phyloP scores from a whole-genome alignment of 2,329 filamentous ascomycete genomes.

The Gaeumannomyces tritici region DNA sequence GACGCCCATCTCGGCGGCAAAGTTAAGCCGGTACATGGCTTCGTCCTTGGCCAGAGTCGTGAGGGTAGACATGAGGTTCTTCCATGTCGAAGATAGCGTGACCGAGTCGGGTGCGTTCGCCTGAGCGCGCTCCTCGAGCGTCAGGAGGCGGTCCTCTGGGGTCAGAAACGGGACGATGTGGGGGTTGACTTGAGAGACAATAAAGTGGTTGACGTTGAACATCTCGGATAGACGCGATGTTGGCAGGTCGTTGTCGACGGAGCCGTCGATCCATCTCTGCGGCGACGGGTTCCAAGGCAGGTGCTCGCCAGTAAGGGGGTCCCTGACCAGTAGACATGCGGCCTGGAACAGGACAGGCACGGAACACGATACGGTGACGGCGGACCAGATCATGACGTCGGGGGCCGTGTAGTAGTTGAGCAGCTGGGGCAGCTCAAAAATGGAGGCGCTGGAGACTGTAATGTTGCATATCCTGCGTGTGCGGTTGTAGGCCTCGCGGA shows the following conservation, averaged over 20 bases:
- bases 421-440: slow-evolving; percentile 77
- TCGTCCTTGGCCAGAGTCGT: slow-evolving; percentile 71
- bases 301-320: slow-evolving; percentile 67
- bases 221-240: slow-evolving; percentile 85
- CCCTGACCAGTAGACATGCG: slow-evolving; percentile 71
- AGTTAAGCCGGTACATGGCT: slow-evolving; percentile 68
- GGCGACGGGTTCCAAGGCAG: slow-evolving; percentile 79
- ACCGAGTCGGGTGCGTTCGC: not conserved
- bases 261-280: slow-evolving; percentile 86
- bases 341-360: slow-evolving; percentile 80
- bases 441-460: slow-evolving; percentile 77
- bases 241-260: slow-evolving; percentile 86
- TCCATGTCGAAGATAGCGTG: slow-evolving; percentile 2
- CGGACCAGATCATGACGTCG: slow-evolving; percentile 93
- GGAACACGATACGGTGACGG: slow-evolving; percentile 91
- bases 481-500: slow-evolving; percentile 93
- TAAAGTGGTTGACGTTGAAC: slow-evolving; percentile 98
- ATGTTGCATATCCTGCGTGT: slow-evolving; percentile 89
- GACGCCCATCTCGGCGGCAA: slow-evolving; percentile 70
- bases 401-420: slow-evolving; percentile 91
- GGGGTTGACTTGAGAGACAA: slow-evolving; percentile 93
- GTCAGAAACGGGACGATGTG: slow-evolving; percentile 82
- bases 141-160: slow-evolving; percentile 55
- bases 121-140: slow-evolving; percentile 16
- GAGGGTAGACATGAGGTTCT: slow-evolving; percentile 52